Percentiles rank a stretch among this genome's conserved stretches.
These are phyloP conservation scores for Pseudotulostoma volvatum DNA, from an alignment of 495 filamentous ascomycete species.

Conservation along the genomic window DNA sequence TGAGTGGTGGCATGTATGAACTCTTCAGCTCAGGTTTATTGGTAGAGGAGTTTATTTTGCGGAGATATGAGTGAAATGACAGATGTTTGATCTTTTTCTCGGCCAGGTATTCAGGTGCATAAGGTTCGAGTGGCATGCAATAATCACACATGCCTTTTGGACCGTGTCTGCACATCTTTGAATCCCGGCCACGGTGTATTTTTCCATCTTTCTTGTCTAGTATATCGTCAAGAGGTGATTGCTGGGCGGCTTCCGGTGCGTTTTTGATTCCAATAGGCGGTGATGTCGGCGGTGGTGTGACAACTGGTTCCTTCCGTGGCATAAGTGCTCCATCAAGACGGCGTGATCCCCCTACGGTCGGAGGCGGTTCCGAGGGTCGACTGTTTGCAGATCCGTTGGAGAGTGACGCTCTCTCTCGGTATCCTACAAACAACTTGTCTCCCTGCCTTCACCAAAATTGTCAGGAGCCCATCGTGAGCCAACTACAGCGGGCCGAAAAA, in stretches of 20 bases:
- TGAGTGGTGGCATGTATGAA: constrained; percentile 92
- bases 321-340: constrained; percentile 67
- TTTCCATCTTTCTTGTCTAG: constrained; percentile 88
- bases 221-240: constrained; percentile 69
- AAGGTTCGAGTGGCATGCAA: constrained; percentile 96
- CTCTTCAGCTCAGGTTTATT: constrained; percentile 84
- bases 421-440: constrained; percentile 75
- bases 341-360: constrained; percentile 31
- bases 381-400: constrained; percentile 34
- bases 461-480: constrained; percentile 4
- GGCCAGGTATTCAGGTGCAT: constrained; percentile 65
- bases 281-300: constrained; percentile 35
- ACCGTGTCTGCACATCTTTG: constrained; percentile 88
- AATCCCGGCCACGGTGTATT: constrained; percentile 59
- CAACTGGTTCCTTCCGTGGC: constrained; percentile 46
- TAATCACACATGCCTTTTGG: constrained; percentile 98
- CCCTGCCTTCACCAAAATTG: constrained; percentile 48
- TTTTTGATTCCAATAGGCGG: constrained; percentile 54
- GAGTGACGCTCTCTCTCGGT: constrained; percentile 35
- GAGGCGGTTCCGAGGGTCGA: constrained; percentile 11
- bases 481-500: background rate
- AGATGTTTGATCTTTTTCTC: constrained; percentile 98
- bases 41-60: constrained; percentile 87
- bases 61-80: constrained; percentile 86
- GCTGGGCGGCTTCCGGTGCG: constrained; percentile 82